A percentile compares a stretch with the other conserved stretches of the same genome.
Conservation (phyloP, 108 stramenopile species). For the Aurantiochytrium sp. region DNA sequence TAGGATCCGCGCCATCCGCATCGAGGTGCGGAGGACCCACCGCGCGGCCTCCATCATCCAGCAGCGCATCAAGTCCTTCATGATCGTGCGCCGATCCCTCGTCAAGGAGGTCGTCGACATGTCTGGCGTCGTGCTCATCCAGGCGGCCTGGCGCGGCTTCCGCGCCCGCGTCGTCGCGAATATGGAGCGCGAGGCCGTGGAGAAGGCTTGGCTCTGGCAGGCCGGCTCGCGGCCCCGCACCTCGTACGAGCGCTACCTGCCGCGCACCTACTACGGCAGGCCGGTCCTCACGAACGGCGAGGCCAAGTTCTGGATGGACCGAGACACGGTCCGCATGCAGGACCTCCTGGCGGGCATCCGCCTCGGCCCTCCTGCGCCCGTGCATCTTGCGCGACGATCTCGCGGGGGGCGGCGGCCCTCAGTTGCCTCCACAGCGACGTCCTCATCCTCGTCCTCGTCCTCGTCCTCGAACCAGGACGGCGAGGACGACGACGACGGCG, state of each 20-base stretch:
- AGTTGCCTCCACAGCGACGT: no score
- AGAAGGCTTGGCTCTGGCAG: conserved; percentile 1
- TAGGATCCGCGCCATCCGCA: neutral
- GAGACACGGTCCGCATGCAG: neutral
- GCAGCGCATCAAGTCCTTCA: neutral
- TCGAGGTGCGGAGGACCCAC: neutral
- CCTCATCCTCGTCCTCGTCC: no score
- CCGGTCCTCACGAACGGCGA: neutral
- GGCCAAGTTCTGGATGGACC: neutral
- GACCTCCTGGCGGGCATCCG: conserved; percentile 3
- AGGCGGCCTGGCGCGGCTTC: conserved; percentile 13
- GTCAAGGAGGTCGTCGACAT: neutral
- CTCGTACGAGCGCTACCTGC: neutral
- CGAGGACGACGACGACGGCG: neutral
- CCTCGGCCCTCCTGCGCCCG: neutral
- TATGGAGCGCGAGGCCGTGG: neutral
- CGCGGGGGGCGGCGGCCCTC: no score
- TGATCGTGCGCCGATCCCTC: neutral
- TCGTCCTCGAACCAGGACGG: neutral
- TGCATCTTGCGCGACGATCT: neutral
- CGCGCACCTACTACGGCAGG: neutral
- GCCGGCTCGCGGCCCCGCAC: neutral
- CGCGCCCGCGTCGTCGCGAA: neutral
- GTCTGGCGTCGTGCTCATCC: neutral
- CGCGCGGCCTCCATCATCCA: neutral